Base-by-base conservation (phyloP, 768 basidiomycete species). In the Lactarius psammicola region DNA sequence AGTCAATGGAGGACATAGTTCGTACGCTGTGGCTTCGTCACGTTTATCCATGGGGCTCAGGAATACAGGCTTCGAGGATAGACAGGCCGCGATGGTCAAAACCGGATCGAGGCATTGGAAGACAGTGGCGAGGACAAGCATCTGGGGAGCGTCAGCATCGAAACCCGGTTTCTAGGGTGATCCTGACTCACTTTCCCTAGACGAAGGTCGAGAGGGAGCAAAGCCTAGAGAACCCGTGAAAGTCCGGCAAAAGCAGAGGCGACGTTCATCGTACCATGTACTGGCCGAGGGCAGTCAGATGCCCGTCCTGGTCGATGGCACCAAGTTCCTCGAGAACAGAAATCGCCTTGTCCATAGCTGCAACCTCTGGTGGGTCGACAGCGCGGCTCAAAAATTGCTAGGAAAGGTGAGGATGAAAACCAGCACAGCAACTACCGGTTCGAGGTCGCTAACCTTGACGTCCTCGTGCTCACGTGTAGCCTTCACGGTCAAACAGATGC, bases 51-150 rank as follows among this genome's bases (percentile, higher is more conserved):
- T 80, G 0, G 94, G 92, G 66, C 77, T 91, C 15, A 86, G 69
- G 76, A 97, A 98, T 56, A 98, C 75, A 0, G 95, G 89, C 72
- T 95, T 98, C 4, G 89, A 90, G 2, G 94, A 95, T 40, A 98
- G 76, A 65, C 85, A 80, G 20, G 94, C 93, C 0, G 87, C 89
- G 38, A 95, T 84, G 1, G 92, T 94, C 34, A 95, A 79, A 15
- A 92, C 80, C 2, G 93, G 92, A 61, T 85, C 87, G 10, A 96
- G 77, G 70, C 94, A 95, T 69, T 84, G 84, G 78, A 98, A 95
- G 55, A 95, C 83, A 6, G 87, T 84, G 0, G 85, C 94, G 0
- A 97, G 79, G 8, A 97, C 84, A 28, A 98, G 84, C 90, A 98
- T 95, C 90, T 91, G 65, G n/a, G 49, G 4, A 36, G 44, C 5